These are phyloP conservation scores for Fusarium incarnatum DNA, from an alignment of 2,329 filamentous ascomycete genomes.

Conservation along the genomic window DNA sequence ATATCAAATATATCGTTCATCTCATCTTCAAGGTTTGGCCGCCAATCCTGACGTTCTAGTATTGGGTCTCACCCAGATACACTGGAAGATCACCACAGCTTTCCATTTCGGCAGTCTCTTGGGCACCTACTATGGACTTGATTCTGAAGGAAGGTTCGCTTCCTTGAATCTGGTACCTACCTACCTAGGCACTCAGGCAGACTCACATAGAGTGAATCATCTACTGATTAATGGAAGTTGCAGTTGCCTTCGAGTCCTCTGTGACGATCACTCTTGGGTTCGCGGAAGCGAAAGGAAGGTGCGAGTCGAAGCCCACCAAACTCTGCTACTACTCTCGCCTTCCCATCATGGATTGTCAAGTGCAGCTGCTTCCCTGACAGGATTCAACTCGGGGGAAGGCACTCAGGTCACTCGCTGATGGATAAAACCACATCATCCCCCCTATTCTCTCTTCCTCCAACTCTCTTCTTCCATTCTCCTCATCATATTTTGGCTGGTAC, in stretches of 20 bases:
- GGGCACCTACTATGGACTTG: not conserved
- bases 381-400: constrained; percentile 9
- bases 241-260: not conserved
- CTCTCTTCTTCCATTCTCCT: constrained; percentile 10
- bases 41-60: not conserved
- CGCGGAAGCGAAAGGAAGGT: not conserved
- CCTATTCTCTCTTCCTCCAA: not conserved
- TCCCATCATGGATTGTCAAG: not conserved
- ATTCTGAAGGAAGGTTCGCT: not conserved
- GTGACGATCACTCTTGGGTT: not conserved
- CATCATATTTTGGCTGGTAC: constrained; percentile 6
- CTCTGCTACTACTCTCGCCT: not conserved
- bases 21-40: not conserved
- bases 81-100: not conserved
- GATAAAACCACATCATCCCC: constrained; percentile 9
- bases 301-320: not conserved
- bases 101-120: not conserved
- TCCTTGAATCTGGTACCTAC: not conserved
- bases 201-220: not conserved
- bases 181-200: too few relatives aligned
- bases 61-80: not conserved
- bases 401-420: not conserved
- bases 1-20: not conserved
- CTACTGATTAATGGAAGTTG: not conserved
- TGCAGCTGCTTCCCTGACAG: constrained; percentile 11